These are phyloP conservation scores for Hibiscus mutabilis DNA, from an alignment of 345 rosid species.

Conservation along the genomic window DNA sequence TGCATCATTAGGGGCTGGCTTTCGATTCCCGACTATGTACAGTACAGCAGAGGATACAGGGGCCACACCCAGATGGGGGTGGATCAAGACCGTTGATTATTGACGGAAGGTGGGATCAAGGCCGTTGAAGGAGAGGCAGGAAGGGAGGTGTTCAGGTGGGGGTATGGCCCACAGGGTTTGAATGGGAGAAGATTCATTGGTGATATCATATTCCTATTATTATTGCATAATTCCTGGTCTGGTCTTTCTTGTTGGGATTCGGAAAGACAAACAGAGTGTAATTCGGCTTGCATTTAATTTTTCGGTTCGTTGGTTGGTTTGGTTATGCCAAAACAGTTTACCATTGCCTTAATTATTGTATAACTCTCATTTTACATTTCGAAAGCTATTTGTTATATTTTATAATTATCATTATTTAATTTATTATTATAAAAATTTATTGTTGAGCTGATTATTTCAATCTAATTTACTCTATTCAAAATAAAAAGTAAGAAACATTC, in stretches of 20 bases:
- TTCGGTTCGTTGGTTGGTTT: not conserved
- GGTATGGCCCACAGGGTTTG: constrained; percentile 9
- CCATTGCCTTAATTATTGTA: not conserved
- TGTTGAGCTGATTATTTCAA: too few relatives aligned
- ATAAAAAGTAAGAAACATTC: too few relatives aligned
- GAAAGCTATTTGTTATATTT: too few relatives aligned
- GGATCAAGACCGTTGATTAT: constrained; percentile 17
- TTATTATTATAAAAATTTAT: too few relatives aligned
- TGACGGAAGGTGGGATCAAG: not conserved
- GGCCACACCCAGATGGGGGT: not conserved
- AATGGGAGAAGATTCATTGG: constrained; percentile 17
- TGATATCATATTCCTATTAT: not conserved
- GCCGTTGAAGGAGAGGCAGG: constrained; percentile 12
- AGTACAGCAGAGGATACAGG: constrained; percentile 15
- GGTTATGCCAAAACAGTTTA: not conserved
- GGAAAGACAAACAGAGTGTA: not conserved
- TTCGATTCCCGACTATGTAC: constrained; percentile 20
- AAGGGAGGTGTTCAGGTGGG: constrained; percentile 23
- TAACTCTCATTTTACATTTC: too few relatives aligned
- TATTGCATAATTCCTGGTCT: not conserved
- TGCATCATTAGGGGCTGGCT: constrained; percentile 16
- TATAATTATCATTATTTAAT: too few relatives aligned
- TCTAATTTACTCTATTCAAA: too few relatives aligned
- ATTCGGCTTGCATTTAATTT: not conserved
- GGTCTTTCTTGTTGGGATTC: constrained; percentile 18